Base-by-base conservation (phyloP, 176 grass and related monocot genomes). In the Triticum turgidum region DNA sequence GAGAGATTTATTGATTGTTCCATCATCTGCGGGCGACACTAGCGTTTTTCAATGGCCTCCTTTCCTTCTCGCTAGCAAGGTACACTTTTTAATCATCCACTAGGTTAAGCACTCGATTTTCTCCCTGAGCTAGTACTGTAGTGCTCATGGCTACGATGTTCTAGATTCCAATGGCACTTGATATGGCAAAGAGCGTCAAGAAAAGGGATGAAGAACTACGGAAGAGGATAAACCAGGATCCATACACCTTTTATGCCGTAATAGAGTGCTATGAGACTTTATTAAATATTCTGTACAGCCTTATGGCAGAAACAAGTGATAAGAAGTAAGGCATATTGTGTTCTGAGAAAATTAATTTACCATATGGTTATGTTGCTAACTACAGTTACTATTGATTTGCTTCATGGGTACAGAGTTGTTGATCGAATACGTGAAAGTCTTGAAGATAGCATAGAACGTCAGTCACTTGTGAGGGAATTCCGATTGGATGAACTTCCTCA, bases 21-120 rank as follows among this genome's bases (percentile, higher is more conserved):
- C 97, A 80, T 99, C 88, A 86, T 88, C 94, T 78, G 59, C 73
- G 1, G 49, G 67, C 37, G 84, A 86, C 22, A 87, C 87, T 85
- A 83, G 52, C 67, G 97, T 94, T 83, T 82, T 96, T 62, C 97
- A 94, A 25, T 99, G 94, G 92, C 97, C 97, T 89, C 92, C 90
- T 83, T 99, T 96, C 78, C 97, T 99, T 86, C 97, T 99, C 85
- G 97, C 94, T 51, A 99, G 94, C 83, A 99, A 94, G 92, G 97
- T 99, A 89, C 72, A 70, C 42, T 56, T 54, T 39, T 61, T 29
- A 17, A 64, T 77, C 20, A 32, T 90, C 1, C 45, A 67, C 6
- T 81, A 34, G 25, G 22, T 84, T n/a, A 58, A 41, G 5, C 63
- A 18, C 27, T 68, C 33, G 8, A 69, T 87, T 83, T 78, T 79